Percentiles rank a stretch among this genome's conserved stretches.
Evolutionary conservation across 2,329 filamentous ascomycete genomes (phyloP).

Genomic region (Penicillium hesseltinei): DNA sequence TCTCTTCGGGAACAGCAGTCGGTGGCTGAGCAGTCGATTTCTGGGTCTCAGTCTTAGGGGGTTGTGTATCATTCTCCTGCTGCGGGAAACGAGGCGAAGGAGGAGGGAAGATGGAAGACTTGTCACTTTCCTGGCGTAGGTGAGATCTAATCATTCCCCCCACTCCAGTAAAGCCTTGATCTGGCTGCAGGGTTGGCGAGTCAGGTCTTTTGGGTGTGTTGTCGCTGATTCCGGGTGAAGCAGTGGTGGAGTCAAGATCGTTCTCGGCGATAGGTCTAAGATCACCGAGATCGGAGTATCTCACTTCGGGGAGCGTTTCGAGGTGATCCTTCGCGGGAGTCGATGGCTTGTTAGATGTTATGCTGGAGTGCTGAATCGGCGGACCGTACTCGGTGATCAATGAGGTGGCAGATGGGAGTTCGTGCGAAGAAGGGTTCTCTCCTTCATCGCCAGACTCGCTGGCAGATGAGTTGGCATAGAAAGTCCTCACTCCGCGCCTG

Average conservation of each 20-base stretch:
- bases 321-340: constrained; percentile 31
- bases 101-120: constrained; percentile 72
- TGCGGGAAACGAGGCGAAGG: constrained; percentile 41
- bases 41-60: neutral
- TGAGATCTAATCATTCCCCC: constrained; percentile 76
- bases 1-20: neutral
- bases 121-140: constrained; percentile 74
- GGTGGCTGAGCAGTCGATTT: neutral
- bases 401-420: constrained; percentile 24
- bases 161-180: constrained; percentile 60
- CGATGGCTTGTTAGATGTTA: constrained; percentile 31
- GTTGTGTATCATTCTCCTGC: constrained; percentile 29
- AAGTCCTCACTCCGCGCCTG: constrained; percentile 27
- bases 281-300: constrained; percentile 40
- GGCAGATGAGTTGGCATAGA: constrained; percentile 36
- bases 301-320: constrained; percentile 35
- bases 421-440: constrained; percentile 26
- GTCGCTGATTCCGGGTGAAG: constrained; percentile 5
- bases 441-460: constrained; percentile 43
- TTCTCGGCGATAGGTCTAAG: constrained; percentile 43
- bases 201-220: constrained; percentile 49
- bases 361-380: constrained; percentile 37
- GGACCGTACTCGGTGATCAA: constrained; percentile 37
- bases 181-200: constrained; percentile 71
- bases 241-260: constrained; percentile 15